A percentile compares a stretch with the other conserved stretches of the same genome.
phyloP scores from a whole-genome alignment of 345 rosid genomes.

The Gossypioides kirkii region DNA sequence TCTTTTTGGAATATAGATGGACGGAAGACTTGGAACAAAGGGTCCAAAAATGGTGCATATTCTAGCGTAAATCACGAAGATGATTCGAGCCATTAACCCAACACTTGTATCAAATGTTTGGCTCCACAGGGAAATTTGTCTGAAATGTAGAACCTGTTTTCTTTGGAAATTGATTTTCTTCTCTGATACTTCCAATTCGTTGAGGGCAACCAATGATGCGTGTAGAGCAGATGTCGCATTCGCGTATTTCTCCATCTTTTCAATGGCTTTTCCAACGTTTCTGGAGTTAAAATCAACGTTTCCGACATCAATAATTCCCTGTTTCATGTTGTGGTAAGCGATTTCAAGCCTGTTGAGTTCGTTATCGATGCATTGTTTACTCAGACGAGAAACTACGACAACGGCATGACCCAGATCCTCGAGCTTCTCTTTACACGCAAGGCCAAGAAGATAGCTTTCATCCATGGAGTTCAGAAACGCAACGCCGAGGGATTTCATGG shows the following conservation, averaged over 20 bases:
- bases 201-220: conserved; percentile 20
- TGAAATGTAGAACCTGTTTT: conserved; percentile 28
- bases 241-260: conserved; percentile 39
- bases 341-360: conserved; percentile 24
- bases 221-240: conserved; percentile 27
- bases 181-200: conserved; percentile 40
- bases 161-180: conserved; percentile 29
- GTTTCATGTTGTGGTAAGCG: conserved; percentile 20
- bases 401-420: conserved; percentile 35
- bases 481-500: conserved; percentile 36
- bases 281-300: conserved; percentile 22
- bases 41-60: conserved; percentile 34
- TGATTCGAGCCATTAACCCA: conserved; percentile 26
- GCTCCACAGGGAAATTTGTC: conserved; percentile 41
- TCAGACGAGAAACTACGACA: conserved; percentile 26
- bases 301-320: conserved; percentile 20
- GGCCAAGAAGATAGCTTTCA: conserved; percentile 32
- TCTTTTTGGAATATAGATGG: background rate
- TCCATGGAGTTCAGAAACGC: conserved; percentile 31
- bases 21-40: conserved; percentile 23
- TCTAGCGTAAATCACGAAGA: conserved; percentile 26
- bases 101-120: conserved; percentile 34
- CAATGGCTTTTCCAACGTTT: conserved; percentile 17
- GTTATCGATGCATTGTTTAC: conserved; percentile 27
- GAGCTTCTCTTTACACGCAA: conserved; percentile 41